Evolutionary conservation across 2,329 filamentous ascomycete species (phyloP), one percentile per base, ranked within the genome.

Genomic region (Hysterium pulicare): DNA sequence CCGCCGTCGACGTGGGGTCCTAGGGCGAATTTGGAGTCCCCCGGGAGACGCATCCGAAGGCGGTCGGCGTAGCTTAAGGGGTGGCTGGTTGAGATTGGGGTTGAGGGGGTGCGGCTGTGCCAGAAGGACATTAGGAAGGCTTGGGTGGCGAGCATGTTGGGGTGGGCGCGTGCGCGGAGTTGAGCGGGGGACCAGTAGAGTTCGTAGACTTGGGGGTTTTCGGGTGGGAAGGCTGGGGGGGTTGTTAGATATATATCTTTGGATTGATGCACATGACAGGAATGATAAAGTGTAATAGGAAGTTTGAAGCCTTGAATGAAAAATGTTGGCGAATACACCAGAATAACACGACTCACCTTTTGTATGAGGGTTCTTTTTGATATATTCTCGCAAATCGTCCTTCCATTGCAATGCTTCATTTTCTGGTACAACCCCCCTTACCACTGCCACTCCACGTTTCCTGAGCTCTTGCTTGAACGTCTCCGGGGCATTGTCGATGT

Each of bases 1-100:
- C 73, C 73, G n/a, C 72, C 72, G 44, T 76, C 73, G 7, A 76
- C 68, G 41, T 76, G 73, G n/a, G 83, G 83, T 28, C 84, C 73
- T 1, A 77, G 59, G 24, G 74, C 73, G 38, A 76, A 74, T 22
- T 68, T 68, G n/a, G 69, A 63, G 46, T 76, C 73, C 33, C 75
- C 74, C 5, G 77, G 77, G 7, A 78, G 75, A 38, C 84, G 67
- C 62, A 76, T 75, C 23, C 73, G 68, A 21, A 75, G 54, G 19
- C 73, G 66, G 53, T 76, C 73, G 23, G 70, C 71, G 51, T 76
- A 75, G 48, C 67, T 67, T 38, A 70, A 68, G 5, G 73, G 73
- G 49, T 74, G 71, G 40, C 59, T 55, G n/a, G 64, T 68, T 2
- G 70, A 74, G 13, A 76, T 57, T 2, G 66, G 63, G 0, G 68